Evolutionary conservation across 306 rosid genomes (phyloP), one percentile per base, ranked within the genome.

Genomic region (Vigna reflexopilosa): DNA sequence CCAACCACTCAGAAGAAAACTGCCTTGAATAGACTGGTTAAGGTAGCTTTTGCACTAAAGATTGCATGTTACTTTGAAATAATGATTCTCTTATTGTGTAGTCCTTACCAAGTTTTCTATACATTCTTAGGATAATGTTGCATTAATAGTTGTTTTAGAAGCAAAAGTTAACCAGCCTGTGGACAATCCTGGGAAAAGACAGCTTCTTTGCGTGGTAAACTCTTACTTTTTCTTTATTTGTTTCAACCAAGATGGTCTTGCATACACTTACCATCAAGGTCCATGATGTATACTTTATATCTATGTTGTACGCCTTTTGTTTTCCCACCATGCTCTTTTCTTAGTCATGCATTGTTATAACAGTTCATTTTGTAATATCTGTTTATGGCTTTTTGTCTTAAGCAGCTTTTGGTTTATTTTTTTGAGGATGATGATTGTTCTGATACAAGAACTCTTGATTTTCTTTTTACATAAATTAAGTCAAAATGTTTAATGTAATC

Each of bases 71-170:
- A 10, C 50, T 58, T 63, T 11, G 22, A 34, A 19, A 22, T 7
- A 5, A 26, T 42, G 52, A 9, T 47, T 61, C 66, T 77, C 56
- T 73, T 9, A 14, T 57, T 34, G 68, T 26, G 36, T 24, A 51
- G 44, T 73, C n/a, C 76, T 86, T 70, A 81, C 50, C 38, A 34
- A 44, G 49, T 40, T 81, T 61, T 77, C 73, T 70, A 84, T 80
- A 19, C 83, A 65, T 82, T 55, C 45, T 47, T 78, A 96, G 99
- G 99, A 96, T 89, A 93, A 96, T 81, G 99, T 96, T 86, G 99
- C 99, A 58, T 90, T 96, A 14, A 96, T 96, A 71, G 97, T 91
- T 47, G 99, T 96, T 83, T 85, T 96, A 78, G 99, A 96, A 93
- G 97, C 99, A 38, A 96, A 96, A 85, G 93, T 93, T 81, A 88